These are phyloP conservation scores for Dicorynia guianensis DNA, from an alignment of 306 rosid genomes.

Conservation along the genomic window DNA sequence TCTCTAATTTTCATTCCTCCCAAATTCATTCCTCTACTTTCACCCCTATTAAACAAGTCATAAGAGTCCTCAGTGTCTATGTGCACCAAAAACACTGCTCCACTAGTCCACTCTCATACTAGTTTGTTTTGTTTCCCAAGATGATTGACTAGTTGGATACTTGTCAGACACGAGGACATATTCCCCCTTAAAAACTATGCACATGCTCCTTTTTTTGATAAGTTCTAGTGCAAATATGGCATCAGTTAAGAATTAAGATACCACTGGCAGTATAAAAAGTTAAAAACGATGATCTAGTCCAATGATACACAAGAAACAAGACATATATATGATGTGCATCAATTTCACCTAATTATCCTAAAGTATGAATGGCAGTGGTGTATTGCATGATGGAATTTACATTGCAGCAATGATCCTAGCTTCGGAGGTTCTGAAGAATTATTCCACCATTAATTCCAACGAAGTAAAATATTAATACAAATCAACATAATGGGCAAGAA, in stretches of 20 bases:
- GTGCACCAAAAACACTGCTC: neutral
- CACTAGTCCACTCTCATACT: no score
- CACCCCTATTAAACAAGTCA: neutral
- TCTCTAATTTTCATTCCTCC: no score
- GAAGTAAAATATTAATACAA: neutral
- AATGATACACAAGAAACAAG: constrained; percentile 10
- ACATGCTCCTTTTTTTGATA: neutral
- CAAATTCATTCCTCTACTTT: no score
- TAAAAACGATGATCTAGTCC: neutral
- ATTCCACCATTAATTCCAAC: neutral
- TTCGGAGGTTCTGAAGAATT: neutral
- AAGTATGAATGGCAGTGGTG: neutral
- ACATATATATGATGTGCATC: neutral
- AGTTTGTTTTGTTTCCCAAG: neutral
- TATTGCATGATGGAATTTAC: neutral
- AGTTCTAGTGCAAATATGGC: neutral
- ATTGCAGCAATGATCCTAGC: neutral
- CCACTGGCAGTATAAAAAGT: neutral
- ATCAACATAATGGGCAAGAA: neutral
- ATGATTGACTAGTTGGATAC: neutral
- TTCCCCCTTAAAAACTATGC: neutral
- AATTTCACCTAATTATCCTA: neutral
- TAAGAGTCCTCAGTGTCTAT: neutral
- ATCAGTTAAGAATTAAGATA: neutral
- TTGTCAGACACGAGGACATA: neutral